phyloP scores from a whole-genome alignment of 1,284 basidiomycete species.

The Fomitopsis pinicola region DNA sequence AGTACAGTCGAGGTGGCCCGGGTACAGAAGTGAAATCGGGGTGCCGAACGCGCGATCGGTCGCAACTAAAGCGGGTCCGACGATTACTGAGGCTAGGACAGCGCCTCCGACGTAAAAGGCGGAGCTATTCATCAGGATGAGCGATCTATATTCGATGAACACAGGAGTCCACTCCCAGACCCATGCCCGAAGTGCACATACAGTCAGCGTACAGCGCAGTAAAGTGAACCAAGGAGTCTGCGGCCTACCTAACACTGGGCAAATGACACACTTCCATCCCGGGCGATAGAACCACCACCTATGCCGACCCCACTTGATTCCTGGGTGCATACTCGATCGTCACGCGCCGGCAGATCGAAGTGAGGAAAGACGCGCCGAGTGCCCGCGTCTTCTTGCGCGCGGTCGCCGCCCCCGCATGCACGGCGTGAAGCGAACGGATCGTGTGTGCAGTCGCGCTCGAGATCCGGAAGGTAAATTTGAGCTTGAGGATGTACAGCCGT shows the following conservation, averaged over 20 bases:
- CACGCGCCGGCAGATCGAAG: slow-evolving; percentile 33
- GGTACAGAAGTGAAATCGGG: slow-evolving; percentile 35
- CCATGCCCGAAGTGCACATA: slow-evolving; percentile 33
- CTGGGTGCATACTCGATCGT: slow-evolving; percentile 8
- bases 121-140: slow-evolving; percentile 17
- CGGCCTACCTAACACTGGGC: slow-evolving; percentile 17
- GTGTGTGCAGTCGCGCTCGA: slow-evolving; percentile 64
- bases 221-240: not conserved
- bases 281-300: slow-evolving; percentile 22
- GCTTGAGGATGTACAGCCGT: slow-evolving; percentile 30
- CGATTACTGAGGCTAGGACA: slow-evolving; percentile 61
- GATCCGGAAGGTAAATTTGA: slow-evolving; percentile 62
- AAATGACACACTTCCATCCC: slow-evolving; percentile 22
- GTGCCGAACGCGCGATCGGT: slow-evolving; percentile 47
- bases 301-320: slow-evolving; percentile 15
- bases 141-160: slow-evolving; percentile 33
- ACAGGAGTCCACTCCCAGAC: slow-evolving; percentile 32
- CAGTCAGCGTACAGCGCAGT: slow-evolving; percentile 12
- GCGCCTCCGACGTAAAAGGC: slow-evolving; percentile 49
- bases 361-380: slow-evolving; percentile 44
- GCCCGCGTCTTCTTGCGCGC: slow-evolving; percentile 54
- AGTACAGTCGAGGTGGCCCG: slow-evolving; percentile 39
- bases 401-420: slow-evolving; percentile 38
- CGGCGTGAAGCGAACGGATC: slow-evolving; percentile 57
- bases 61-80: slow-evolving; percentile 52